phyloP scores from a whole-genome alignment of 805 yeast species.

The Hanseniaspora lindneri region DNA sequence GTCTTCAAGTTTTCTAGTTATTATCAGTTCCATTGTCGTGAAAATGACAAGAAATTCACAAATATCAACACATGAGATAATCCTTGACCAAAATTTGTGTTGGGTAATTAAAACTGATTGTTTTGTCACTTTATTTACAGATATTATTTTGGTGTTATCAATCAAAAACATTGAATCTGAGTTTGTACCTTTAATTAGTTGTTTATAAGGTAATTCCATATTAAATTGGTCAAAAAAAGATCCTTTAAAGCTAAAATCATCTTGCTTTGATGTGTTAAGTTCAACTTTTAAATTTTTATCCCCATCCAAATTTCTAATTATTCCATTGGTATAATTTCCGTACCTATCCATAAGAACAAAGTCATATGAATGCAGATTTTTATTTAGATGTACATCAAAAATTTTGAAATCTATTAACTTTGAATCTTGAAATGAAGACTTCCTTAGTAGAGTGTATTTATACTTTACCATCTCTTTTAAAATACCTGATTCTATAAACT shows the following conservation, averaged over 20 bases:
- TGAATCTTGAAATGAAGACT: conserved; percentile 8
- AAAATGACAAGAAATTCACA: neutral
- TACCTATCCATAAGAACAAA: conserved; percentile 13
- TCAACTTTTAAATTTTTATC: neutral
- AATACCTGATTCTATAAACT: neutral
- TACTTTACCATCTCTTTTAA: neutral
- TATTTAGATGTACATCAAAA: too few relatives aligned
- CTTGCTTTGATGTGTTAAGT: neutral
- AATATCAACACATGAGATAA: conserved; percentile 2
- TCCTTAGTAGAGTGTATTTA: conserved; percentile 8
- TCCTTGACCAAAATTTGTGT: conserved; percentile 13
- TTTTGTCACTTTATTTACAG: conserved; percentile 1
- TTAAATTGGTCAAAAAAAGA: conserved; percentile 4
- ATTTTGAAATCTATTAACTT: conserved; percentile 3
- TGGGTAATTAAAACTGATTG: neutral
- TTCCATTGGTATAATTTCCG: conserved; percentile 13
- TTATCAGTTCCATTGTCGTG: conserved; percentile 7
- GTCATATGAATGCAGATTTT: too few relatives aligned
- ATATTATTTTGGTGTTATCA: conserved; percentile 9
- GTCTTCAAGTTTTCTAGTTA: neutral
- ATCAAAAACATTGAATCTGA: conserved; percentile 1
- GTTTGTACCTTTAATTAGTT: neutral
- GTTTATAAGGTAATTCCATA: conserved; percentile 9
- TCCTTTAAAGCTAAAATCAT: conserved; percentile 4
- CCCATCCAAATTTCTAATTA: neutral